A percentile compares a stretch with the other conserved stretches of the same genome.
phyloP scores from a whole-genome alignment of 306 rosid species.

The Cicer bijugum region DNA sequence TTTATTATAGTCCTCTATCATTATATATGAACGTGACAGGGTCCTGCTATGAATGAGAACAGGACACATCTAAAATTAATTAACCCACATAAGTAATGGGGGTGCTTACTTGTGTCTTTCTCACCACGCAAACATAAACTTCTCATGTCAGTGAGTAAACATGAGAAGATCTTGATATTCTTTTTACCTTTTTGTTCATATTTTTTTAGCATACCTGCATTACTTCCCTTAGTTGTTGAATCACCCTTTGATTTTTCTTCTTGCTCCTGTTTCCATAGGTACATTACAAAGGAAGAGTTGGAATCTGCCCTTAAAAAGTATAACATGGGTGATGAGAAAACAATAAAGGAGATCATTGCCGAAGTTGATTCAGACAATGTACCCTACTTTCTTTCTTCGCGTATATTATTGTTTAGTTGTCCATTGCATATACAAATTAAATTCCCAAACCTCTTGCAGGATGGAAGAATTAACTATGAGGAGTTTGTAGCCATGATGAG shows the following conservation, averaged over 20 bases:
- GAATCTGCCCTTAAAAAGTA: slow-evolving; percentile 85
- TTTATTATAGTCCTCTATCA: not conserved
- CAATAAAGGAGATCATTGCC: slow-evolving; percentile 92
- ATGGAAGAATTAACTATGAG: slow-evolving; percentile 89
- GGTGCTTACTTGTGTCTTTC: not conserved
- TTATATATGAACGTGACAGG: not conserved
- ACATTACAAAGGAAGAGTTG: slow-evolving; percentile 87
- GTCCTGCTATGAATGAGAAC: slow-evolving; percentile 4
- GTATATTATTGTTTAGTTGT: slow-evolving; percentile 1
- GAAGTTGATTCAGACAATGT: slow-evolving; percentile 92
- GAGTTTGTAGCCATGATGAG: slow-evolving; percentile 97
- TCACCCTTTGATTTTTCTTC: slow-evolving; percentile 30
- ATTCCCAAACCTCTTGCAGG: slow-evolving; percentile 58
- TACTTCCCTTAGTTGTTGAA: slow-evolving; percentile 17
- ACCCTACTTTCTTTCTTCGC: slow-evolving; percentile 42
- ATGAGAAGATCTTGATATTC: slow-evolving; percentile 10
- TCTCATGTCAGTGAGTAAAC: slow-evolving; percentile 2
- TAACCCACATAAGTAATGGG: slow-evolving; percentile 1
- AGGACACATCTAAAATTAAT: not conserved
- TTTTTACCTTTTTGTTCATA: slow-evolving; percentile 23
- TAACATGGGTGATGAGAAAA: slow-evolving; percentile 91
- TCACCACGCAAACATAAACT: not conserved
- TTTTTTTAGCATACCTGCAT: not conserved
- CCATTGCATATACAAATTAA: slow-evolving; percentile 2
- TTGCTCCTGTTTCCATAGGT: slow-evolving; percentile 54